phyloP scores from a whole-genome alignment of 371 early-diverging fungal genomes.

The Apophysomyces elegans region DNA sequence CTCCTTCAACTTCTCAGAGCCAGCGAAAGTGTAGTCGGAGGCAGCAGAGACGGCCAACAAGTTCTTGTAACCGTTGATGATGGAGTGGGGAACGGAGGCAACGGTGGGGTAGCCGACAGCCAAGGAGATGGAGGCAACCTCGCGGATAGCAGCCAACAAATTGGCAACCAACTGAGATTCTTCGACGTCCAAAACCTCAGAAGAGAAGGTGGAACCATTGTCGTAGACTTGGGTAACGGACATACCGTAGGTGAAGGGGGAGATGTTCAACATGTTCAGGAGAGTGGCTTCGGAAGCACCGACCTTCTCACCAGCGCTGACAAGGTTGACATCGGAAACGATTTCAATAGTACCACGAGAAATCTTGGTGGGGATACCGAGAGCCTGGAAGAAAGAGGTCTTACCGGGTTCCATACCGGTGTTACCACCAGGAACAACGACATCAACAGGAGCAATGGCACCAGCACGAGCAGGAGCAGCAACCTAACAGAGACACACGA shows the following conservation, averaged over 20 bases:
- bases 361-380: constrained; percentile 99
- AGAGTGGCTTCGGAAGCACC: constrained; percentile 99
- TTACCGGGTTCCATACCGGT: constrained; percentile 99
- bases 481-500: constrained; percentile 31
- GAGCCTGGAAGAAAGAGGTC: constrained; percentile 99
- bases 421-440: constrained; percentile 97
- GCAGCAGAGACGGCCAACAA: constrained; percentile 89
- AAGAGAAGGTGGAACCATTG: constrained; percentile 90
- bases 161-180: constrained; percentile 82
- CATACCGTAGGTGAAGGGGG: constrained; percentile 99
- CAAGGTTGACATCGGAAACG: constrained; percentile 93
- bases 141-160: constrained; percentile 81
- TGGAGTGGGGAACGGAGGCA: constrained; percentile 97
- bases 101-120: constrained; percentile 93
- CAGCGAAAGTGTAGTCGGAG: constrained; percentile 94
- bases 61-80: constrained; percentile 98
- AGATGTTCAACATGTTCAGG: constrained; percentile 99
- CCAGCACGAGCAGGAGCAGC: constrained; percentile 99
- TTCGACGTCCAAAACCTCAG: constrained; percentile 93
- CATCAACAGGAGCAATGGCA: constrained; percentile 97
- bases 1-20: constrained; percentile 92
- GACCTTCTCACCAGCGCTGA: constrained; percentile 93
- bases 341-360: constrained; percentile 99
- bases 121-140: constrained; percentile 95
- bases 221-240: constrained; percentile 94